Conservation (phyloP, 345 rosid species). For the Rhodamnia rubescens region DNA sequence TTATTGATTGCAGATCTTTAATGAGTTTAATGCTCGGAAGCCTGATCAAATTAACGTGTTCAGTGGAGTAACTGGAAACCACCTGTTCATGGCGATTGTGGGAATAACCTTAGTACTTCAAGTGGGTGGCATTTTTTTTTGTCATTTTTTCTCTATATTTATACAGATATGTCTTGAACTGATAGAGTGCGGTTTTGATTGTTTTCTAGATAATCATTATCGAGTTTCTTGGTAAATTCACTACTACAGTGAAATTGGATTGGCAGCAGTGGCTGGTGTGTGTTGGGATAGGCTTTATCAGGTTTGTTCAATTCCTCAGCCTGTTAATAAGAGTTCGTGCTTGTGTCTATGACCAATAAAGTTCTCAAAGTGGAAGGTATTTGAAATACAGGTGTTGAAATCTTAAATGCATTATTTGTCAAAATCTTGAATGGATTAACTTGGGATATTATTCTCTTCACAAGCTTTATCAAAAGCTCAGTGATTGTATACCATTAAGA, state of each 20-base stretch:
- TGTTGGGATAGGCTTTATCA: slow-evolving; percentile 50
- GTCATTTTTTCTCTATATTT: neutral
- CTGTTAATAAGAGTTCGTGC: neutral
- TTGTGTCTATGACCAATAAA: neutral
- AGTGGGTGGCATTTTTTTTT: slow-evolving; percentile 22
- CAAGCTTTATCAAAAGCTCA: neutral
- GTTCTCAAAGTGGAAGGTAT: neutral
- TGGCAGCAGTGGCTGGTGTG: slow-evolving; percentile 52
- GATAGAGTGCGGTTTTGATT: neutral
- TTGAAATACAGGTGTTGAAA: neutral
- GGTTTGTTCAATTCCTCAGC: slow-evolving; percentile 30
- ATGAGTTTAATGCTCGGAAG: slow-evolving; percentile 94
- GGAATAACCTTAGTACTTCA: slow-evolving; percentile 65
- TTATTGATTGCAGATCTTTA: slow-evolving; percentile 53
- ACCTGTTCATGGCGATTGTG: slow-evolving; percentile 65
- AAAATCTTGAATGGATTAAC: neutral
- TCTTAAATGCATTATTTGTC: neutral
- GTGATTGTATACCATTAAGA: neutral
- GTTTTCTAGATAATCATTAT: slow-evolving; percentile 7
- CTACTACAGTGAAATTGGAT: slow-evolving; percentile 45
- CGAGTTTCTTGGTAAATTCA: slow-evolving; percentile 78
- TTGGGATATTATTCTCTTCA: neutral
- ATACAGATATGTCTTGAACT: neutral
- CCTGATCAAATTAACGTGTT: slow-evolving; percentile 89
- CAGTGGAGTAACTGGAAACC: slow-evolving; percentile 65